Percentiles rank a stretch among this genome's conserved stretches.
These are phyloP conservation scores for Ambrosia artemisiifolia DNA, from an alignment of 129 eudicot genomes.

Conservation along the genomic window DNA sequence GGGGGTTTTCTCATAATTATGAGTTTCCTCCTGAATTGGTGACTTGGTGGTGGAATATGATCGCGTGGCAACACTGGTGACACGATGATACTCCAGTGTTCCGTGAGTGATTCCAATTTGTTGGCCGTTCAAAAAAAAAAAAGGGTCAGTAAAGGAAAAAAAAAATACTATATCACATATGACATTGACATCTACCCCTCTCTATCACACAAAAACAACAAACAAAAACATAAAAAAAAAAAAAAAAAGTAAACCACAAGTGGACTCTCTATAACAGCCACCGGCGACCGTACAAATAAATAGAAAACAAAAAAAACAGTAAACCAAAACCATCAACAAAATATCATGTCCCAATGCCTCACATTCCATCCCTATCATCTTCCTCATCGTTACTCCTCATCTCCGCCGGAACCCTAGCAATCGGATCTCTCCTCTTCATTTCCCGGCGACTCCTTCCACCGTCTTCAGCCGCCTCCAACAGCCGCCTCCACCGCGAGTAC, in stretches of 20 bases:
- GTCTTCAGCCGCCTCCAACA: slow-evolving; percentile 9
- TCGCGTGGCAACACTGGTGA: too few species aligned
- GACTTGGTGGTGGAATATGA: too few species aligned
- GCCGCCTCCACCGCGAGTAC: slow-evolving; percentile 26
- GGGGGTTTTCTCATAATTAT: too few species aligned
- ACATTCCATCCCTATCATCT: slow-evolving; percentile 1
- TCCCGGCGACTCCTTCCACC: slow-evolving; percentile 26
- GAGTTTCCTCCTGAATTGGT: too few species aligned
- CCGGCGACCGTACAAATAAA: slow-evolving; percentile 17
- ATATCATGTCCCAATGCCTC: slow-evolving; percentile 16
- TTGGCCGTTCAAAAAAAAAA: too few species aligned
- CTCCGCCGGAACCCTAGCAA: slow-evolving; percentile 26
- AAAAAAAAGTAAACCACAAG: too few species aligned
- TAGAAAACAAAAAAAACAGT: not conserved
- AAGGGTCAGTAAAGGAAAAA: too few species aligned
- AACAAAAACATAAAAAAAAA: not conserved
- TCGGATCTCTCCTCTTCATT: slow-evolving; percentile 25
- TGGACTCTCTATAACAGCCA: not conserved
- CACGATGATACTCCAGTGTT: too few species aligned
- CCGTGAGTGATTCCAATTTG: too few species aligned
- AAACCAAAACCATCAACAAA: not conserved
- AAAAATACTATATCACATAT: too few species aligned
- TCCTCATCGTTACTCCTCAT: slow-evolving; percentile 29
- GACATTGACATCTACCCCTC: too few species aligned
- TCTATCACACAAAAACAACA: not conserved